These are phyloP conservation scores for Tillandsia fasciculata DNA, from an alignment of 176 grass and related monocot species.

Conservation along the genomic window DNA sequence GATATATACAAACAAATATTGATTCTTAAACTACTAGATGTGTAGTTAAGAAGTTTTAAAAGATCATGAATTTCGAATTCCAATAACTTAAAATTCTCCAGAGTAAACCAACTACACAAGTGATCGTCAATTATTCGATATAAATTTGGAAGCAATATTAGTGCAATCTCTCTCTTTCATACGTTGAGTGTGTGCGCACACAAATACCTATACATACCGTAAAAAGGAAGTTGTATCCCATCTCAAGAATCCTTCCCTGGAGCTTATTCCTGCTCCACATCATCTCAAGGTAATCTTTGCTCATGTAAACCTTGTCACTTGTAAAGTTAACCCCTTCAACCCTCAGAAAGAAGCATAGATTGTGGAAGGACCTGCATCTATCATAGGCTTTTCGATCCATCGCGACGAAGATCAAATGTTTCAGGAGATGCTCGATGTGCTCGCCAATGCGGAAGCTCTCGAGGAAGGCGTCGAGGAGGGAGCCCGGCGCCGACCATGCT, in stretches of 20 bases:
- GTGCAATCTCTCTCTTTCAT: no score
- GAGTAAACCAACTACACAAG: no score
- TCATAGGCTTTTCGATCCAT: constrained; percentile 38
- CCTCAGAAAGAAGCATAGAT: constrained; percentile 45
- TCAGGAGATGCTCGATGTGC: constrained; percentile 39
- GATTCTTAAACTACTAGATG: no score
- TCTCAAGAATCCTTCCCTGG: constrained; percentile 62
- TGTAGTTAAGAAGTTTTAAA: no score
- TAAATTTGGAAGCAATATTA: no score
- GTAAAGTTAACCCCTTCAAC: constrained; percentile 32
- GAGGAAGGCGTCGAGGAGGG: constrained; percentile 57
- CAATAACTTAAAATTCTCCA: no score
- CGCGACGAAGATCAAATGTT: constrained; percentile 54
- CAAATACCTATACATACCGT: constrained; percentile 22
- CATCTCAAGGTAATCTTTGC: constrained; percentile 68
- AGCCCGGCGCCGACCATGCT: constrained; percentile 45
- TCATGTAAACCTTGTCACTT: constrained; percentile 59
- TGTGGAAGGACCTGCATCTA: constrained; percentile 45
- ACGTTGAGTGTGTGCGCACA: no score
- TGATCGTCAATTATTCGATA: no score
- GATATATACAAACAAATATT: no score
- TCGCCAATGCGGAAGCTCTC: constrained; percentile 57
- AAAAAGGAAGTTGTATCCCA: constrained; percentile 82
- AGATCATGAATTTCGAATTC: no score
- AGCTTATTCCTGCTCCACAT: constrained; percentile 65